A percentile compares a stretch with the other conserved stretches of the same genome.
These are phyloP conservation scores for Solanum rostratum DNA, from an alignment of 257 asterid genomes.

Conservation along the genomic window DNA sequence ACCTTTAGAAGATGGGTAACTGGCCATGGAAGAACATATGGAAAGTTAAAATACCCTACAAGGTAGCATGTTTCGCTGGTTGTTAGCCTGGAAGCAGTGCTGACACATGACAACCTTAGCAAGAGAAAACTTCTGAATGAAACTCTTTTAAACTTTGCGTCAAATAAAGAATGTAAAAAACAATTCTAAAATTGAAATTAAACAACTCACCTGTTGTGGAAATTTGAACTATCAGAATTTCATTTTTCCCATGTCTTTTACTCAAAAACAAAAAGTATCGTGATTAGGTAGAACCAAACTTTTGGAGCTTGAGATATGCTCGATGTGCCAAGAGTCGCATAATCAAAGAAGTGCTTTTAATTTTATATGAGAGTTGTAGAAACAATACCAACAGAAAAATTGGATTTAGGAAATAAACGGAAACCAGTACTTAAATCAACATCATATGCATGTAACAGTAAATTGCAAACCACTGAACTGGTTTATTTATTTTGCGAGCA, in stretches of 20 bases:
- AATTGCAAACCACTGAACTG: neutral
- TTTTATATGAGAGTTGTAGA: neutral
- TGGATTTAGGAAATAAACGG: neutral
- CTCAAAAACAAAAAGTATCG: too few species aligned
- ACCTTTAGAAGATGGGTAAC: too few species aligned
- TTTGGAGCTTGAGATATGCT: too few species aligned
- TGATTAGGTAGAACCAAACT: too few species aligned
- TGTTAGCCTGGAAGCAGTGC: too few species aligned
- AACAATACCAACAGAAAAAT: neutral
- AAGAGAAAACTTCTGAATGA: neutral
- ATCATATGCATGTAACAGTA: neutral
- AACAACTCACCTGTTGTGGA: neutral
- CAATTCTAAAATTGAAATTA: neutral
- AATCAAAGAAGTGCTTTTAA: neutral
- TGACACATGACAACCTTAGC: too few species aligned
- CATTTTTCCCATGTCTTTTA: too few species aligned
- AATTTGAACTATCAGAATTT: too few species aligned
- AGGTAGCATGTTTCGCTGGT: too few species aligned
- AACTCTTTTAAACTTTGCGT: neutral
- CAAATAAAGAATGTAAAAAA: neutral
- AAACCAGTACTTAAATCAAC: neutral
- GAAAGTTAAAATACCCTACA: too few species aligned
- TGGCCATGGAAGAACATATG: too few species aligned
- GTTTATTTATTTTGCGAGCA: neutral
- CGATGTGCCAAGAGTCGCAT: too few species aligned